Evolutionary conservation across 2,329 filamentous ascomycete species (phyloP).

Genomic region (Aspergillus caelatus): DNA sequence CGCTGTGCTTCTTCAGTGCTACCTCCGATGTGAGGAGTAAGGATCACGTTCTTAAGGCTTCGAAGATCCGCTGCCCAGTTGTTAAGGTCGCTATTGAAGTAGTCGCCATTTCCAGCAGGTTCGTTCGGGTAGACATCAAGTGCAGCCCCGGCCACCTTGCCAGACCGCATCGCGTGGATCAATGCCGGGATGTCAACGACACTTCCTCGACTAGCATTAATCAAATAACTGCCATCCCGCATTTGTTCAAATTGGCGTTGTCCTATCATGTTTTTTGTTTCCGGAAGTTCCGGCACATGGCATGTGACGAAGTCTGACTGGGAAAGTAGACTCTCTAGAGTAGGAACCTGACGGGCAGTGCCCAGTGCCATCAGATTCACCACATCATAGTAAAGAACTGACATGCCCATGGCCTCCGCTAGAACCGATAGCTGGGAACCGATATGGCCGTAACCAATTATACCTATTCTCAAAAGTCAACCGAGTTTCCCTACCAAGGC

Average conservation of each 20-base stretch:
- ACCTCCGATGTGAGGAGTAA: slow-evolving; percentile 95
- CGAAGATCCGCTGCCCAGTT: slow-evolving; percentile 83
- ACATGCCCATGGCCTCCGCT: slow-evolving; percentile 97
- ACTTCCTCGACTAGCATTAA: slow-evolving; percentile 92
- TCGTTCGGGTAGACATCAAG: slow-evolving; percentile 95
- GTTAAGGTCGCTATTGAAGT: slow-evolving; percentile 86
- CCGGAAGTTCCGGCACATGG: slow-evolving; percentile 89
- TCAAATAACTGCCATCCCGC: slow-evolving; percentile 90
- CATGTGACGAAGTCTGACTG: slow-evolving; percentile 90
- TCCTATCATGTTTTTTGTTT: slow-evolving; percentile 94
- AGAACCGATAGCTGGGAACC: slow-evolving; percentile 93
- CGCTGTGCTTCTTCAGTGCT: slow-evolving; percentile 97
- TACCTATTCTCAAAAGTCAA: slow-evolving; percentile 56
- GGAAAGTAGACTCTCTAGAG: slow-evolving; percentile 73
- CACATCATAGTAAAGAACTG: slow-evolving; percentile 95
- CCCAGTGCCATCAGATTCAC: slow-evolving; percentile 93
- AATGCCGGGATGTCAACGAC: slow-evolving; percentile 93
- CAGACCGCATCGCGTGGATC: slow-evolving; percentile 80
- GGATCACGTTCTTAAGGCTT: slow-evolving; percentile 84
- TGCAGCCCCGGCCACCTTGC: slow-evolving; percentile 91
- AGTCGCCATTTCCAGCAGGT: slow-evolving; percentile 90
- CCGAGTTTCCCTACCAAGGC: not conserved
- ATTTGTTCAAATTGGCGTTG: slow-evolving; percentile 77
- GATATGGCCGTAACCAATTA: slow-evolving; percentile 97
- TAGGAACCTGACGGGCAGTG: slow-evolving; percentile 79